phyloP scores from a whole-genome alignment of 192 early-diverging fungal genomes.

The Coemansia sp. region DNA sequence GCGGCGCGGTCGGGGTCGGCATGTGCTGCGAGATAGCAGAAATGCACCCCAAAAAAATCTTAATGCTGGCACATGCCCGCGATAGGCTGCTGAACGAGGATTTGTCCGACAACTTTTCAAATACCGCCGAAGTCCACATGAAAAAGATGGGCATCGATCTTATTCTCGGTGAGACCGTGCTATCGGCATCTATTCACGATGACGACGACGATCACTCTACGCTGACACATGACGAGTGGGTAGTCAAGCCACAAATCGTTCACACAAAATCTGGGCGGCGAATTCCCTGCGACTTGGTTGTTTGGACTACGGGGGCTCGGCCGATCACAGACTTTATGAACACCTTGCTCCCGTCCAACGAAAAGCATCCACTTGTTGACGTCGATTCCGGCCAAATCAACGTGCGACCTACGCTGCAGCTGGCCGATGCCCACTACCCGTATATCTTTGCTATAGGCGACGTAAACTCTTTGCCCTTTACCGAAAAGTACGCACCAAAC shows the following conservation, averaged over 20 bases:
- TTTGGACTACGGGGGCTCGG: conserved; percentile 50
- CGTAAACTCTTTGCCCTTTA: conserved; percentile 43
- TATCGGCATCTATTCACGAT: background rate
- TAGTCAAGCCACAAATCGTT: conserved; percentile 22
- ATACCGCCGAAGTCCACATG: conserved; percentile 18
- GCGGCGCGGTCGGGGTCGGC: conserved; percentile 61
- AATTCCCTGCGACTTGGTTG: conserved; percentile 61
- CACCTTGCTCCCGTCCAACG: conserved; percentile 29
- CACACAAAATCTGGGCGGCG: conserved; percentile 30
- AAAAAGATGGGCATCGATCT: conserved; percentile 32
- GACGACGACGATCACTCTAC: background rate
- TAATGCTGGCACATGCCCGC: conserved; percentile 50
- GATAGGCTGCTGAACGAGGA: conserved; percentile 34
- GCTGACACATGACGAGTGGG: conserved; percentile 5
- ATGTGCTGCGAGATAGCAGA: conserved; percentile 59
- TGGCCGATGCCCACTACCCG: conserved; percentile 39
- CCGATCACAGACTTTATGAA: conserved; percentile 55
- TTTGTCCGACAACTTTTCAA: conserved; percentile 24
- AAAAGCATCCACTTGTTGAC: conserved; percentile 38
- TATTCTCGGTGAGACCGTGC: conserved; percentile 25
- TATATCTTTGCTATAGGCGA: conserved; percentile 63
- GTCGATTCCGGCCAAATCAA: conserved; percentile 40
- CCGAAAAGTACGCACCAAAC: conserved; percentile 45
- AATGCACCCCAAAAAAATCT: conserved; percentile 46
- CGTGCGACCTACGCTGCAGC: conserved; percentile 55